Percentiles rank a stretch among this genome's conserved stretches.
phyloP scores from a whole-genome alignment of 345 rosid species.

The Aquilaria yunnanensis region DNA sequence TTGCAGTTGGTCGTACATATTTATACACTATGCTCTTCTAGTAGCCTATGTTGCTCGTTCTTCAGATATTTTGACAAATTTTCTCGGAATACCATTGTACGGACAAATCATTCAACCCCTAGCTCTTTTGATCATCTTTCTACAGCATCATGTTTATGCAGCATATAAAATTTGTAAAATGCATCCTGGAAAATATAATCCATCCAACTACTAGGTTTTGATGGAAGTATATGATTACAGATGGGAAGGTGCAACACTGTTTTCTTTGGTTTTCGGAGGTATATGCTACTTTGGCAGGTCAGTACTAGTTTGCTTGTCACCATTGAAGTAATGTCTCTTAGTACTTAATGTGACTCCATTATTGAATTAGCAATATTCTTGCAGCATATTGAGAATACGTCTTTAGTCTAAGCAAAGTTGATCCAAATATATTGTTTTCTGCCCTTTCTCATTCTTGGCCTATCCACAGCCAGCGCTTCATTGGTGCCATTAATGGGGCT shows the following conservation, averaged over 20 bases:
- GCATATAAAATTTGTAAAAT: not conserved
- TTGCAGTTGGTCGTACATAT: slow-evolving; percentile 91
- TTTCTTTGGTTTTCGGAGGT: slow-evolving; percentile 69
- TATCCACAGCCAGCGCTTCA: slow-evolving; percentile 71
- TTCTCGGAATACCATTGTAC: slow-evolving; percentile 78
- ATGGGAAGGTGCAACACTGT: slow-evolving; percentile 85
- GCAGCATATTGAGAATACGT: not conserved
- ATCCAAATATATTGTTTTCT: not conserved
- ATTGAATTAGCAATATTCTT: not conserved
- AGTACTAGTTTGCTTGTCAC: slow-evolving; percentile 1
- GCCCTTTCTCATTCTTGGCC: not conserved
- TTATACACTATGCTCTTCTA: slow-evolving; percentile 86
- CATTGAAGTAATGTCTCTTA: not conserved
- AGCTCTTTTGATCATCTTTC: slow-evolving; percentile 1
- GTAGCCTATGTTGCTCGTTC: slow-evolving; percentile 94
- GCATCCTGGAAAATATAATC: no score
- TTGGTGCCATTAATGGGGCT: slow-evolving; percentile 81
- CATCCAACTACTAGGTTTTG: slow-evolving; percentile 16
- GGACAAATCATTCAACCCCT: slow-evolving; percentile 19
- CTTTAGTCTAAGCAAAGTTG: not conserved
- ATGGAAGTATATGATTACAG: slow-evolving; percentile 48
- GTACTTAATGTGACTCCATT: not conserved
- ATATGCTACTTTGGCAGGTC: slow-evolving; percentile 94
- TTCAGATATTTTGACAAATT: slow-evolving; percentile 71
- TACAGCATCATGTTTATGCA: not conserved